Percentiles rank a stretch among this genome's conserved stretches.
These are phyloP conservation scores for Penicillium coprophilum DNA, from an alignment of 495 filamentous ascomycete genomes.

Conservation along the genomic window DNA sequence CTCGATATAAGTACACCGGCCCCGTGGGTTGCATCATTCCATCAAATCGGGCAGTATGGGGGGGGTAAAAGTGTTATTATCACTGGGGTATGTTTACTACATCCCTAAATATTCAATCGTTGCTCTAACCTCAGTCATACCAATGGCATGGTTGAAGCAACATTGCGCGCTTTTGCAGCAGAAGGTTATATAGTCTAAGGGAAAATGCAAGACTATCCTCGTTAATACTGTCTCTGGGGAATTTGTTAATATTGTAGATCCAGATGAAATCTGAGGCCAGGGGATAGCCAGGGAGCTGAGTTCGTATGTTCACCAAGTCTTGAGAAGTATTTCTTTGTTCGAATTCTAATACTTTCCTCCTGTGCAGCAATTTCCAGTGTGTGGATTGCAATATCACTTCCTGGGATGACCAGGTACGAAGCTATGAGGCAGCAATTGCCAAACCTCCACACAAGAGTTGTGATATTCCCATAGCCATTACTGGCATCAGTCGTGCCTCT, in stretches of 20 bases:
- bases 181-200: constrained; percentile 13
- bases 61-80: no score
- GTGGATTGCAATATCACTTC: not conserved
- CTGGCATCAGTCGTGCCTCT: constrained; percentile 36
- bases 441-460: not conserved
- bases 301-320: no score
- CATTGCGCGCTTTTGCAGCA: constrained; percentile 32
- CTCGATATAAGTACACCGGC: no score
- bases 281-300: no score
- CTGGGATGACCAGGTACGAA: not conserved
- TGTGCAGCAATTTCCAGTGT: not conserved
- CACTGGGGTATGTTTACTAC: no score
- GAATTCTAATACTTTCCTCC: no score
- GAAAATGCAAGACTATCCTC: no score
- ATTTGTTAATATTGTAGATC: no score
- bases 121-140: constrained; percentile 9
- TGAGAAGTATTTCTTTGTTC: no score
- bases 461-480: constrained; percentile 38
- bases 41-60: constrained; percentile 8
- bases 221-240: no score
- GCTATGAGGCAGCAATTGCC: not conserved
- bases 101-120: no score
- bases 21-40: constrained; percentile 3
- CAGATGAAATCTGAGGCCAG: no score
- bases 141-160: constrained; percentile 45